Evolutionary conservation across 176 grass and related monocot species (phyloP).

Genomic region (Musa itinerans): DNA sequence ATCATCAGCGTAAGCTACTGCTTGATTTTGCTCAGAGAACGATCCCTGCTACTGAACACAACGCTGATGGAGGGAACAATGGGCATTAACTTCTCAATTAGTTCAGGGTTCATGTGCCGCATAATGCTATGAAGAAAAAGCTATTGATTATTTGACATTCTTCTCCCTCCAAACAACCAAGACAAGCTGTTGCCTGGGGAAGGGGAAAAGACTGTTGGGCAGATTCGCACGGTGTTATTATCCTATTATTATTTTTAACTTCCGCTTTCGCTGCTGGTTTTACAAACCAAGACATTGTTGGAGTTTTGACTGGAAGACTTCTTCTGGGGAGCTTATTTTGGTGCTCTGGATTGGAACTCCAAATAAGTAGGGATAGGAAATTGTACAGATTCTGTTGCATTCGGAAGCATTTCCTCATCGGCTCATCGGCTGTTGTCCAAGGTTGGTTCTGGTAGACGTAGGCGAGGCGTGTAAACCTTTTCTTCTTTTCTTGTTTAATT

Average conservation of each 20-base stretch:
- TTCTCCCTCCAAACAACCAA: too few species aligned
- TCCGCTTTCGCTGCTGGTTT: background rate
- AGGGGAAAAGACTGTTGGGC: background rate
- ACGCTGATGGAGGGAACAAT: conserved; percentile 20
- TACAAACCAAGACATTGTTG: background rate
- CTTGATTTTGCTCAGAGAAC: conserved; percentile 63
- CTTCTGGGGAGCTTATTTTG: conserved; percentile 25
- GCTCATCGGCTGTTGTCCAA: conserved; percentile 6
- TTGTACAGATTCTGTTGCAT: conserved; percentile 8
- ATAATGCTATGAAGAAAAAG: background rate
- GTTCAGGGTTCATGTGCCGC: conserved; percentile 22
- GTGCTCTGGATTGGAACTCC: conserved; percentile 22
- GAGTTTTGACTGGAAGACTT: conserved; percentile 15
- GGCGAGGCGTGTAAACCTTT: too few species aligned
- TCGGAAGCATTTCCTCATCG: background rate
- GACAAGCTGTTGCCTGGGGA: background rate
- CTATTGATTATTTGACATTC: background rate
- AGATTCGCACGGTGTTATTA: too few species aligned
- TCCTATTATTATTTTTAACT: background rate
- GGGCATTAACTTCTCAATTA: conserved; percentile 23
- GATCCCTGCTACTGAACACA: conserved; percentile 33
- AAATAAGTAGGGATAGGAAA: conserved; percentile 14
- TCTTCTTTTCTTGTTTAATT: too few species aligned
- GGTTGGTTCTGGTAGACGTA: background rate
- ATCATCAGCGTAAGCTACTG: conserved; percentile 50